A percentile compares a stretch with the other conserved stretches of the same genome.
phyloP scores from a whole-genome alignment of 305 asterid species.

The Nicotiana rustica region DNA sequence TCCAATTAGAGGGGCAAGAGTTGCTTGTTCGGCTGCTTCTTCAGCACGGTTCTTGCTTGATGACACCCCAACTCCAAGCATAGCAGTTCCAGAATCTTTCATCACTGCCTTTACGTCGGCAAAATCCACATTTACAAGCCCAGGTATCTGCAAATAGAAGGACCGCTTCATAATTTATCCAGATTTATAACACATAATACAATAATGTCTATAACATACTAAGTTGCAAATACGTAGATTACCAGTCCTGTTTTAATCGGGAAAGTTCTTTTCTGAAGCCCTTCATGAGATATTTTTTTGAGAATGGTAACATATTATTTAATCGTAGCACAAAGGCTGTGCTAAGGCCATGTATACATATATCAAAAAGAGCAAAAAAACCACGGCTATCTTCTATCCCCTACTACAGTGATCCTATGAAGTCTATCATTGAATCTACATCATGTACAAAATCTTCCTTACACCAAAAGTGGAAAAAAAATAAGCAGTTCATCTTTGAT shows the following conservation, averaged over 20 bases:
- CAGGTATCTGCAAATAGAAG: conserved; percentile 76
- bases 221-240: background rate
- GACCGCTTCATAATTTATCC: conserved; percentile 13
- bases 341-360: no score
- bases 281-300: background rate
- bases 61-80: conserved; percentile 98
- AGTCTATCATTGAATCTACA: no score
- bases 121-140: conserved; percentile 96
- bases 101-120: conserved; percentile 97
- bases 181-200: background rate
- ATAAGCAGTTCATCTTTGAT: no score
- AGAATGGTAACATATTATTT: no score
- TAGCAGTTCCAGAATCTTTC: conserved; percentile 98
- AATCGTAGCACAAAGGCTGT: no score
- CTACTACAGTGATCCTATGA: no score
- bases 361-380: no score
- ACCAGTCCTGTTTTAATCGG: background rate
- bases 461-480: no score
- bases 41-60: conserved; percentile 98
- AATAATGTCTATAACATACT: background rate
- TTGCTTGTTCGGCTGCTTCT: conserved; percentile 97
- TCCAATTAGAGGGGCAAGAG: conserved; percentile 86
- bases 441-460: no score
- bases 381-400: no score
- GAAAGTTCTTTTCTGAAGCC: background rate